Conservation (phyloP, 306 rosid species). For the Ochetophila trinervis region DNA sequence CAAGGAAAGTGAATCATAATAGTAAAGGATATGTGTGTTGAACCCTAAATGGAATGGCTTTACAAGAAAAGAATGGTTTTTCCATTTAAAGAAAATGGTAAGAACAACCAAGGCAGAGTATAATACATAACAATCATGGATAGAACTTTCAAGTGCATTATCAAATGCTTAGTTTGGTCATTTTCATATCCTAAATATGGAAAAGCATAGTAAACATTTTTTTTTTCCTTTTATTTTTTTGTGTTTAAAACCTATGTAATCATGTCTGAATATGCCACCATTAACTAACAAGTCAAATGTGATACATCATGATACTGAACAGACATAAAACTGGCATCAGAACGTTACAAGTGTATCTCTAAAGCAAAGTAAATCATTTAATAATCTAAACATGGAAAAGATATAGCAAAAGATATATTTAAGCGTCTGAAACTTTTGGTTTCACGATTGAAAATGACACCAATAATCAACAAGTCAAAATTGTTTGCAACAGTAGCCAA, state of each 20-base stretch:
- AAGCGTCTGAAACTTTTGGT: neutral
- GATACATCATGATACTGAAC: neutral
- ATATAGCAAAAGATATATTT: no score
- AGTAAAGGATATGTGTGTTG: no score
- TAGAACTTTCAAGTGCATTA: neutral
- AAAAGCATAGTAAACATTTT: no score
- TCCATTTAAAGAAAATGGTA: neutral
- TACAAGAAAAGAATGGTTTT: no score
- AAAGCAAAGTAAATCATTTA: neutral
- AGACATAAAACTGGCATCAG: neutral
- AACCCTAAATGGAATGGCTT: no score
- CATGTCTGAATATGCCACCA: no score
- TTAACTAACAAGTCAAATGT: no score
- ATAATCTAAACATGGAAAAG: neutral
- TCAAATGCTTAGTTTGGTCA: neutral
- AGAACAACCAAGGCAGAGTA: neutral
- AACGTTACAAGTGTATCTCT: neutral
- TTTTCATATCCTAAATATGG: slow-evolving; percentile 2
- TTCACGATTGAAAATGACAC: neutral
- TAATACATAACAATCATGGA: neutral
- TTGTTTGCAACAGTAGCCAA: neutral
- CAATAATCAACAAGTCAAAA: neutral
- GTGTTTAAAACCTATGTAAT: no score
- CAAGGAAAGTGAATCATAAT: no score
- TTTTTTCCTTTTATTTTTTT: no score